Base-by-base conservation (phyloP, 2,329 filamentous ascomycete species). In the Fulvia fulva region DNA sequence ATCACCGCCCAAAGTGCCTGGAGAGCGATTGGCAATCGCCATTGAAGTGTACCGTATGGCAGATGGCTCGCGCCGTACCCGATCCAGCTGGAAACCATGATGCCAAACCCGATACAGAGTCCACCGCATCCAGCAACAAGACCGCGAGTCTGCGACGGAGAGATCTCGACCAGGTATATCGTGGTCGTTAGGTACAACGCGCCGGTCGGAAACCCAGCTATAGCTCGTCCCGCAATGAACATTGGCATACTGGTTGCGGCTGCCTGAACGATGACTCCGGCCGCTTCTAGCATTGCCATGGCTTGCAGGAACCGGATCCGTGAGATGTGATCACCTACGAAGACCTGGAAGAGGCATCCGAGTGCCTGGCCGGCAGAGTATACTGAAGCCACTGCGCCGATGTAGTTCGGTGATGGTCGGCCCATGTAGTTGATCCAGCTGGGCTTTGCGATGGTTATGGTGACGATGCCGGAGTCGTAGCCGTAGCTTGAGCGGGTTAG, bases 391-490 rank as follows among this genome's bases (percentile, higher is more conserved):
- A 83, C 80, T 25, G 79, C 77, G 50, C 82, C 82, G 2, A 80
- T 83, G 19, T 83, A 67, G 3, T 76, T 80, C 60, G 79, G 75
- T 2, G 79, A 81, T 1, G 82, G 82, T 41, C 80, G 64, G 7
- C 75, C 53, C 81, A 84, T 84, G 67, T 83, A 84, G 46, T 80
- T 75, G 45, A 81, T 77, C 81, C 81, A 85, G 65, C 81, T 83
- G 63, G 80, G 67, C 65, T 84, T 81, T 2, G 82, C 81, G 57
- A 85, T 85, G 30, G 81, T 83, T 23, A 81, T 83, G n/a, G 81
- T 83, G 5, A 80, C 81, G 54, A 83, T 83, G 28, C 81, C 81
- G 0, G 80, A 83, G 66, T 83, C 82, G 56, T 83, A 83, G 2
- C 81, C 81, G 67, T 81, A 84, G 51, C 57, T 59, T 11, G 22